Evolutionary conservation across 1,284 basidiomycete species (phyloP).

Genomic region (Boletus chippewaensis): DNA sequence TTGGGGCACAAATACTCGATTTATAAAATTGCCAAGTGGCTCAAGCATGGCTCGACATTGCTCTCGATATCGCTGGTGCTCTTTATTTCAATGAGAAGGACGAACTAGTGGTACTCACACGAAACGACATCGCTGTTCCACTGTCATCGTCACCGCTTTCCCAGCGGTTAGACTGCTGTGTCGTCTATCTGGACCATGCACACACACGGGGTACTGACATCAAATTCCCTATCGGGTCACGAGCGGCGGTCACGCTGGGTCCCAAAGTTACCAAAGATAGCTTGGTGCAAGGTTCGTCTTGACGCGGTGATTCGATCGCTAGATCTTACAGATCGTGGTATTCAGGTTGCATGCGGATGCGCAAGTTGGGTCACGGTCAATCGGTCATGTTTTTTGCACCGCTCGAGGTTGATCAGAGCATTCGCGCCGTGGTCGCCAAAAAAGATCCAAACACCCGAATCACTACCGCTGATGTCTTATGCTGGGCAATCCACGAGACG

Average conservation of each 20-base stretch:
- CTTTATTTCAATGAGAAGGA: neutral
- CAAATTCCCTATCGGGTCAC: neutral
- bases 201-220: too few species aligned
- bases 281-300: neutral
- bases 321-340: neutral
- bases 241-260: neutral
- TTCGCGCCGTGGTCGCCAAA: neutral
- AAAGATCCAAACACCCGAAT: neutral
- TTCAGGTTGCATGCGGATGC: constrained; percentile 6
- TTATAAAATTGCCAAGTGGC: neutral
- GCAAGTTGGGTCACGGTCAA: neutral
- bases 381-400: constrained; percentile 2
- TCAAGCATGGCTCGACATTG: neutral
- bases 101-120: neutral
- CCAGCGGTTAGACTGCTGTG: neutral
- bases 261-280: neutral
- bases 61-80: neutral
- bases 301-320: neutral
- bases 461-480: neutral
- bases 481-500: neutral
- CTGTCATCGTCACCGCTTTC: neutral
- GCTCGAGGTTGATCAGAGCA: neutral
- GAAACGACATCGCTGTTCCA: neutral
- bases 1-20: neutral
- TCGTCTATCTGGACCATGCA: neutral